A percentile compares a stretch with the other conserved stretches of the same genome.
phyloP scores from a whole-genome alignment of 768 basidiomycete species.

The Royoungia palumana region DNA sequence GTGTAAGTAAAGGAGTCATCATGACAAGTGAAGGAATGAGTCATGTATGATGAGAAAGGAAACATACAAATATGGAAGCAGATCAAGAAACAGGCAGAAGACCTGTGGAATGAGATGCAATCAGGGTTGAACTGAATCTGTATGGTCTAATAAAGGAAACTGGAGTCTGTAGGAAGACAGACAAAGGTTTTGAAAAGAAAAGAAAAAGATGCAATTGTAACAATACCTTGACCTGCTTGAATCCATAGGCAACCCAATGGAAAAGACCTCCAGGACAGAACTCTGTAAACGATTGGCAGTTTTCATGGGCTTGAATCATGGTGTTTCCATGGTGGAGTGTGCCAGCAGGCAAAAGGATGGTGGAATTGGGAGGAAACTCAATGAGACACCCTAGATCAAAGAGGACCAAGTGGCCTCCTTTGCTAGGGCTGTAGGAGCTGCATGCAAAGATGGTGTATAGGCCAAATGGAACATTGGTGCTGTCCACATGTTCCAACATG shows the following conservation, averaged over 20 bases:
- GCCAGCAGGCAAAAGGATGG: neutral
- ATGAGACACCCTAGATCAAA: neutral
- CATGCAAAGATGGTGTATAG: constrained; percentile 32
- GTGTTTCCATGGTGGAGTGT: constrained; percentile 1
- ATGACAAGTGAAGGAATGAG: too few relatives aligned
- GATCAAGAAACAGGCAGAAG: too few relatives aligned
- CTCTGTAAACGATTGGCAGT: constrained; percentile 1
- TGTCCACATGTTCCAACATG: constrained; percentile 24
- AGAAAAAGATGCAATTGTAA: too few relatives aligned
- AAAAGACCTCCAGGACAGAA: constrained; percentile 2
- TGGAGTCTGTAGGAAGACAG: too few relatives aligned
- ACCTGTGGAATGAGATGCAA: too few relatives aligned
- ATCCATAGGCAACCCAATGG: neutral
- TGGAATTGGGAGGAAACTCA: neutral
- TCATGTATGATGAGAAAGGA: too few relatives aligned
- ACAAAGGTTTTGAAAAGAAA: too few relatives aligned
- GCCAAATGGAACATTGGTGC: constrained; percentile 29
- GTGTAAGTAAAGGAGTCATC: too few relatives aligned
- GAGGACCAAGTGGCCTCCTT: neutral
- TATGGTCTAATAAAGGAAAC: too few relatives aligned
- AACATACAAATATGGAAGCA: too few relatives aligned
- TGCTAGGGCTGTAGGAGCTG: constrained; percentile 8
- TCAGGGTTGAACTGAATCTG: too few relatives aligned
- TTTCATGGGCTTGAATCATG: neutral
- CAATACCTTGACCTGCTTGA: neutral